These are phyloP conservation scores for Pythium rishiriense DNA, from an alignment of 352 stramenopile genomes.

Conservation along the genomic window DNA sequence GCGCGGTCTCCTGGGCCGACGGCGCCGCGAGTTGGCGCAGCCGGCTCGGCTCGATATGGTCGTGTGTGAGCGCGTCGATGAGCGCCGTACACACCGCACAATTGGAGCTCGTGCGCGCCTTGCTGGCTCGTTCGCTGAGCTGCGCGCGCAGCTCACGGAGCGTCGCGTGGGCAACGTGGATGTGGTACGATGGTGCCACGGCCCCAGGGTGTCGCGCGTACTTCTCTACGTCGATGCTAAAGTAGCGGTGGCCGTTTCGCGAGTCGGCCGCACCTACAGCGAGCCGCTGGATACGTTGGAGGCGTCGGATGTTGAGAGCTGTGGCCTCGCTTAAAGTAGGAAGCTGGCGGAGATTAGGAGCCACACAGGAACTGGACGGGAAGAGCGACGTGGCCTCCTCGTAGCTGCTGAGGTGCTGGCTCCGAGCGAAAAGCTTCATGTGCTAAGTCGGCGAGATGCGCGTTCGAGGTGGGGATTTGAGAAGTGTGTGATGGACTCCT, in stretches of 20 bases:
- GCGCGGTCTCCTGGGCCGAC: neutral
- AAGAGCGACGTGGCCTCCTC: slow-evolving; percentile 8
- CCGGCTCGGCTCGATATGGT: neutral
- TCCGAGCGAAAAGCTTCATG: neutral
- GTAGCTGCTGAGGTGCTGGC: neutral
- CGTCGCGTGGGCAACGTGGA: neutral
- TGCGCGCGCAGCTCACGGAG: neutral
- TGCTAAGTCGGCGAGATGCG: too few relatives aligned
- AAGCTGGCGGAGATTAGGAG: too few relatives aligned
- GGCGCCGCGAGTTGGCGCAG: neutral
- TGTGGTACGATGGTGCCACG: neutral
- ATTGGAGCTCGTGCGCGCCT: neutral
- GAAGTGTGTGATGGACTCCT: too few relatives aligned
- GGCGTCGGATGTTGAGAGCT: neutral
- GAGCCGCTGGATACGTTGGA: neutral
- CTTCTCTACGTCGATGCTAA: neutral
- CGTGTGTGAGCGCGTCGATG: neutral
- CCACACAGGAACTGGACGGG: neutral
- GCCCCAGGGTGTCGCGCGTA: neutral
- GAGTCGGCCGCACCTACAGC: neutral
- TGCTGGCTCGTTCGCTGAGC: neutral
- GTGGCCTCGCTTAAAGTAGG: neutral
- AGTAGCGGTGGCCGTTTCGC: neutral
- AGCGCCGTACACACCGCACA: slow-evolving; percentile 5
- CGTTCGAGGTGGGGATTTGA: too few relatives aligned